These are phyloP conservation scores for Nicotiana obtusifolia DNA, from an alignment of 257 asterid species.

Conservation along the genomic window DNA sequence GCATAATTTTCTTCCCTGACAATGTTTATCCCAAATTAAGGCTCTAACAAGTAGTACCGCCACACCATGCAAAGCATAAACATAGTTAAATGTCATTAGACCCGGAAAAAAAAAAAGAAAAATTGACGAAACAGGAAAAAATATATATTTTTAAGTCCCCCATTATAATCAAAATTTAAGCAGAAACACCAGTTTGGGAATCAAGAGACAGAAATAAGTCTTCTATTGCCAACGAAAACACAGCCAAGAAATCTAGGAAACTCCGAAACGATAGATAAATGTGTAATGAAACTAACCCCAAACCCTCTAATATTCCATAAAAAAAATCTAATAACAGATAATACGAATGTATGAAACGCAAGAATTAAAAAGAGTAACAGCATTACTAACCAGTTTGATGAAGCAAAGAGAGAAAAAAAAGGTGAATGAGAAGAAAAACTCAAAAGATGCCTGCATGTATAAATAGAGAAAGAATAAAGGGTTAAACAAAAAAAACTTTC, in stretches of 20 bases:
- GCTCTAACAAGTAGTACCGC: not conserved
- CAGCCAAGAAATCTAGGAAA: not conserved
- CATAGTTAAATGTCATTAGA: not conserved
- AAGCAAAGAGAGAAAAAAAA: constrained; percentile 2
- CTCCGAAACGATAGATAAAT: not conserved
- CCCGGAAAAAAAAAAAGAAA: not conserved
- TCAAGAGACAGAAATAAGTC: not conserved
- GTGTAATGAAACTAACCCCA: not conserved
- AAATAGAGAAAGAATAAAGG: not conserved
- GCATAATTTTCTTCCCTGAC: not conserved
- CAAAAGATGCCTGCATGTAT: not conserved
- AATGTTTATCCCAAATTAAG: not conserved
- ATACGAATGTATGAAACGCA: not conserved
- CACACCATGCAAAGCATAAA: constrained; percentile 4
- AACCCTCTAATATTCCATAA: not conserved
- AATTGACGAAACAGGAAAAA: not conserved
- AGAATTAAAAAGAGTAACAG: not conserved
- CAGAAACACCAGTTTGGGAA: not conserved
- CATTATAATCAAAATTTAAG: not conserved
- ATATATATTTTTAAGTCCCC: not conserved
- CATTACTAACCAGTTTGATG: constrained; percentile 13
- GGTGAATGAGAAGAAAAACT: constrained; percentile 5
- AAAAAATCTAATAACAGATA: not conserved
- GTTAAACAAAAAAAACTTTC: not conserved
- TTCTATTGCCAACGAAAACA: not conserved